These are phyloP conservation scores for Tricholoma hemisulphureum DNA, from an alignment of 768 basidiomycete species.

Conservation along the genomic window DNA sequence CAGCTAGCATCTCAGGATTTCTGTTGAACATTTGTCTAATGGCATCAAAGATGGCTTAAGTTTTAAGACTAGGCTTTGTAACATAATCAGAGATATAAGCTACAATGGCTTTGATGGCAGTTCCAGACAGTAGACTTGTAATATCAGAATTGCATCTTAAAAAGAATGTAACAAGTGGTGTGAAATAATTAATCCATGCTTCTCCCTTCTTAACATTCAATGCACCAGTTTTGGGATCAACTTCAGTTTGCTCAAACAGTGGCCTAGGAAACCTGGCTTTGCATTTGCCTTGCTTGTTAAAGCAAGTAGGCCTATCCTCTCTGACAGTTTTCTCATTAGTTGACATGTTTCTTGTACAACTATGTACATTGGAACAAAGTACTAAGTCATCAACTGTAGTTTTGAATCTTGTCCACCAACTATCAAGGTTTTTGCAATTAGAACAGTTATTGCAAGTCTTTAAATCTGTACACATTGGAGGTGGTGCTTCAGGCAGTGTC, in stretches of 20 bases:
- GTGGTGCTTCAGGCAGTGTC: not conserved
- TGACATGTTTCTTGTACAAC: not conserved
- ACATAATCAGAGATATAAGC: not conserved
- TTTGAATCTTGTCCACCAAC: not conserved
- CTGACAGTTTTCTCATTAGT: not conserved
- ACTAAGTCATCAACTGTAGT: not conserved
- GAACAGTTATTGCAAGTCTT: not conserved
- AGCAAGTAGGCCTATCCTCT: not conserved
- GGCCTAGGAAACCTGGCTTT: not conserved
- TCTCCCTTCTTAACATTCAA: not conserved
- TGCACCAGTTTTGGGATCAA: conserved; percentile 11
- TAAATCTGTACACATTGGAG: not conserved
- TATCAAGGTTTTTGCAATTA: not conserved
- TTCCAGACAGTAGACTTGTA: not conserved
- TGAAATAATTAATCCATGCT: not conserved
- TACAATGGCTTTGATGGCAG: not conserved
- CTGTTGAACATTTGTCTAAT: not conserved
- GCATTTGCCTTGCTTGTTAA: conserved; percentile 21
- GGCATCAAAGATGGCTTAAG: not conserved
- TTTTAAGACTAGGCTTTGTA: not conserved
- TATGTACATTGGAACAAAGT: not conserved
- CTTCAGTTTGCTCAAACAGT: not conserved
- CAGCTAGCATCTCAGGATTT: not conserved
- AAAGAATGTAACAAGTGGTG: not conserved
- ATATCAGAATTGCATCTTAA: not conserved